Percentiles rank a stretch among this genome's conserved stretches.
Evolutionary conservation across 2,329 filamentous ascomycete genomes (phyloP).

Genomic region (Pseudocercospora fijiensis): DNA sequence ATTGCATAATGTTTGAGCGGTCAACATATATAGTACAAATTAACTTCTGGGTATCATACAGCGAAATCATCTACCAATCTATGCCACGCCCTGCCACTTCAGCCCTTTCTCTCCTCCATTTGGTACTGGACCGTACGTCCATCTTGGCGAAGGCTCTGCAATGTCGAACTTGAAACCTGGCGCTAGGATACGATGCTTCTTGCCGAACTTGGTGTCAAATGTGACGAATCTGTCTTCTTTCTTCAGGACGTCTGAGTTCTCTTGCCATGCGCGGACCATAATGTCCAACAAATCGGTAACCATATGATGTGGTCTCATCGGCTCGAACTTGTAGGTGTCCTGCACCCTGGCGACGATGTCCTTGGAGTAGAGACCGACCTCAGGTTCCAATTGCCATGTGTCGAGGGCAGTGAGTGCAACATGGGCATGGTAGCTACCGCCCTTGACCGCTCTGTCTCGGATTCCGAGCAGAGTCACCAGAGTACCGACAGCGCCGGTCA

Average conservation of each 20-base stretch:
- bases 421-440: slow-evolving; percentile 38
- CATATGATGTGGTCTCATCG: slow-evolving; percentile 35
- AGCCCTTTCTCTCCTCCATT: slow-evolving; percentile 21
- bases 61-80: neutral
- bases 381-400: slow-evolving; percentile 34
- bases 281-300: slow-evolving; percentile 36
- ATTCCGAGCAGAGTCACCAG: slow-evolving; percentile 33
- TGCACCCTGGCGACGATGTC: slow-evolving; percentile 32
- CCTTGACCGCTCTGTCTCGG: slow-evolving; percentile 37
- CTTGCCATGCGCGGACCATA: slow-evolving; percentile 34
- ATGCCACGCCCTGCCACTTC: slow-evolving; percentile 12
- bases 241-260: slow-evolving; percentile 26
- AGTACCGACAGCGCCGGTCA: slow-evolving; percentile 27
- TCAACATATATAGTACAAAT: slow-evolving; percentile 1
- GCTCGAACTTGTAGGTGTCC: slow-evolving; percentile 31
- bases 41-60: slow-evolving; percentile 6
- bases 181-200: slow-evolving; percentile 31
- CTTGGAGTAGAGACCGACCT: slow-evolving; percentile 39
- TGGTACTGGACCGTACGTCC: slow-evolving; percentile 22
- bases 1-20: slow-evolving; percentile 3
- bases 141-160: slow-evolving; percentile 15
- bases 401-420: slow-evolving; percentile 37
- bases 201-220: slow-evolving; percentile 32
- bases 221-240: slow-evolving; percentile 25
- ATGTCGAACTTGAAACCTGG: slow-evolving; percentile 30